Evolutionary conservation across 164 flowering plant species (phyloP).

Genomic region (Stephania yunnanensis): DNA sequence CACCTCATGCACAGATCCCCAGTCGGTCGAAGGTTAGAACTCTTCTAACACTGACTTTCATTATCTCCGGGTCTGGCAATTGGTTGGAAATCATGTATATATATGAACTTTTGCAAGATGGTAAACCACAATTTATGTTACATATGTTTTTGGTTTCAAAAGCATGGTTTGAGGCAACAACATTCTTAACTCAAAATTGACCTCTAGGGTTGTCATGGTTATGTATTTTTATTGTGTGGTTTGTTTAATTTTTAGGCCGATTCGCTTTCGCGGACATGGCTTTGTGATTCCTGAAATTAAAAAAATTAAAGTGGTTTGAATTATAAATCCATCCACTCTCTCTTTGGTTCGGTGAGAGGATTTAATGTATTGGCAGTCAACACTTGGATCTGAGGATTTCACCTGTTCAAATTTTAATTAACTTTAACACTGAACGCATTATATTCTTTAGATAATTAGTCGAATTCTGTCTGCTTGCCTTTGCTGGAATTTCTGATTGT

Average conservation of each 20-base stretch:
- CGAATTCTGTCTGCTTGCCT: not conserved
- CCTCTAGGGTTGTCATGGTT: not conserved
- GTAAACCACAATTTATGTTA: not conserved
- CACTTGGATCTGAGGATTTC: not conserved
- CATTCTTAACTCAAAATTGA: not conserved
- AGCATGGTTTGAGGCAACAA: not conserved
- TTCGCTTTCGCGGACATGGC: not conserved
- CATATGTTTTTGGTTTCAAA: not conserved
- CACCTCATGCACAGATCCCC: constrained; percentile 85
- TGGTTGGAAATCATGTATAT: too few relatives aligned
- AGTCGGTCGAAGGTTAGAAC: constrained; percentile 75
- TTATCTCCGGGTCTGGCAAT: too few relatives aligned
- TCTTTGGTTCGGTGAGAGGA: not conserved
- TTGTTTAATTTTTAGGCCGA: not conserved
- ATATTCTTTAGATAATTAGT: not conserved
- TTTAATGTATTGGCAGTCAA: not conserved
- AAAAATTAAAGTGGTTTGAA: not conserved
- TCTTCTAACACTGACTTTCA: not conserved
- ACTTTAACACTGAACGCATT: not conserved
- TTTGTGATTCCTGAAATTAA: not conserved
- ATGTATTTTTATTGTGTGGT: not conserved
- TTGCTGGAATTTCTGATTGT: not conserved
- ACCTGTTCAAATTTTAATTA: not conserved
- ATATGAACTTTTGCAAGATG: not conserved
- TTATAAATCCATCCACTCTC: not conserved